Evolutionary conservation across 768 basidiomycete genomes (phyloP).

Genomic region (Calocera viscosa): DNA sequence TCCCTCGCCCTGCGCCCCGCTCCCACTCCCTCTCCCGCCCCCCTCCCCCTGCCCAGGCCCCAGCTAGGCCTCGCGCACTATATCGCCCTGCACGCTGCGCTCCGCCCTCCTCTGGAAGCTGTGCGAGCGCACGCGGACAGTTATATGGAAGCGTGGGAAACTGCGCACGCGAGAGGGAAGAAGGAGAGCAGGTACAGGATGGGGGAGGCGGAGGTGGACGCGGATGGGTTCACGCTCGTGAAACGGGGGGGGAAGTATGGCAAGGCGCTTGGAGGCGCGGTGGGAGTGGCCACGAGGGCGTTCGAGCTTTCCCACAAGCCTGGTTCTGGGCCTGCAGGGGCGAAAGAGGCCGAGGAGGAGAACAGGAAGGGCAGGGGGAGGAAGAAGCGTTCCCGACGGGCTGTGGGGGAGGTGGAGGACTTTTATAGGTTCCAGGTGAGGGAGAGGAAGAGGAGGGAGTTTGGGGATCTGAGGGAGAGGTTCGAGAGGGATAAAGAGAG

Average conservation of each 20-base stretch:
- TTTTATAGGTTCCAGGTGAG: slow-evolving; percentile 89
- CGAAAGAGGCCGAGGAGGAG: slow-evolving; percentile 23
- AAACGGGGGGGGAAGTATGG: slow-evolving; percentile 87
- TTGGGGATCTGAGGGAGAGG: slow-evolving; percentile 52
- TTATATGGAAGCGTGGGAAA: slow-evolving; percentile 62
- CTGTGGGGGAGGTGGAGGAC: slow-evolving; percentile 25
- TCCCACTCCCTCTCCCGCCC: slow-evolving; percentile 40
- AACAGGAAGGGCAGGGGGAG: slow-evolving; percentile 57
- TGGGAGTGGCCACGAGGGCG: slow-evolving; percentile 49
- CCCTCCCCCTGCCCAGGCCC: slow-evolving; percentile 39
- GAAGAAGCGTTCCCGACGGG: slow-evolving; percentile 31
- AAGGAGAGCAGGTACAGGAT: slow-evolving; percentile 57
- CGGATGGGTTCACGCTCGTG: slow-evolving; percentile 89
- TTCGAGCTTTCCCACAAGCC: slow-evolving; percentile 28
- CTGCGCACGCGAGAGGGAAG: slow-evolving; percentile 38
- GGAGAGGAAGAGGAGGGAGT: slow-evolving; percentile 69
- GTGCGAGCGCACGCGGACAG: slow-evolving; percentile 73
- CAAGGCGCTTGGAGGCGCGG: slow-evolving; percentile 72
- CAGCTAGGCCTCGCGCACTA: slow-evolving; percentile 71
- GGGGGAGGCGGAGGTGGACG: slow-evolving; percentile 83
- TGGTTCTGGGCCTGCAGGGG: slow-evolving; percentile 14
- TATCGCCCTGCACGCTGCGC: slow-evolving; percentile 42
- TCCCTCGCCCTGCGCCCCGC: slow-evolving; percentile 41
- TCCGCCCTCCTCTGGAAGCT: slow-evolving; percentile 62
- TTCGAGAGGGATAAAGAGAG: slow-evolving; percentile 85